Base-by-base conservation (phyloP, 2,329 filamentous ascomycete genomes). In the Calonectria hawksworthii region DNA sequence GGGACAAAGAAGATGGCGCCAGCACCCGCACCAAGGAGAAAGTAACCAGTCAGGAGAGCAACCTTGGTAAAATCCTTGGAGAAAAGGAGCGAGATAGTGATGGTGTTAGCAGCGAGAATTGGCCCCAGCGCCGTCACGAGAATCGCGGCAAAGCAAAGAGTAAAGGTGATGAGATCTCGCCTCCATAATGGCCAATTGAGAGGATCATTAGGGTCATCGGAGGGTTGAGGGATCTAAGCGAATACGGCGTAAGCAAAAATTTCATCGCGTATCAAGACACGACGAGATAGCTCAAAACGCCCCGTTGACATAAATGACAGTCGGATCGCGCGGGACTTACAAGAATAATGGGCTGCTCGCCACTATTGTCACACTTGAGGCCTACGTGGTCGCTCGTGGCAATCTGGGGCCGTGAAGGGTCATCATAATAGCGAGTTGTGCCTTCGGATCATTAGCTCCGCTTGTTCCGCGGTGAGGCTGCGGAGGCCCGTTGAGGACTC, bases 121-220 rank as follows among this genome's bases (percentile, higher is more conserved):
- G 96, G 94, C 36, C 94, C 95, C 13, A 98, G 92, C 0, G 94
- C 94, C 16, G 95, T 94, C 67, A 95, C 96, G 78, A 98, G 93
- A 82, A 98, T 93, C 76, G 94, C 94, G 30, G 94, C 91, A 74
- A 97, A 86, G 76, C 94, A 98, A 32, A 99, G 92, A 76, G 95
- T 90, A 73, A 92, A 88, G 75, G 96, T 93, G 82, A 97, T 96
- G 68, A 94, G 80, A 83, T 98, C 96, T 83, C 96, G 94, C 79
- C 91, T 92, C 94, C 94, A 96, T 75, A 98, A 85, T 28, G 96
- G 94, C 96, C 96, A 98, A 83, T 89, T 90, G 77, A 98, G 88
- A 36, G 95, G 96, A 85, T 98, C 96, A 83, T 98, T 96, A 5
- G 95, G 95, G 83, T 98, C 95, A 84, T 98, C 94, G 76, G 93